phyloP scores from a whole-genome alignment of 1,139 yeast species.

The Kodamaea fungicola region DNA sequence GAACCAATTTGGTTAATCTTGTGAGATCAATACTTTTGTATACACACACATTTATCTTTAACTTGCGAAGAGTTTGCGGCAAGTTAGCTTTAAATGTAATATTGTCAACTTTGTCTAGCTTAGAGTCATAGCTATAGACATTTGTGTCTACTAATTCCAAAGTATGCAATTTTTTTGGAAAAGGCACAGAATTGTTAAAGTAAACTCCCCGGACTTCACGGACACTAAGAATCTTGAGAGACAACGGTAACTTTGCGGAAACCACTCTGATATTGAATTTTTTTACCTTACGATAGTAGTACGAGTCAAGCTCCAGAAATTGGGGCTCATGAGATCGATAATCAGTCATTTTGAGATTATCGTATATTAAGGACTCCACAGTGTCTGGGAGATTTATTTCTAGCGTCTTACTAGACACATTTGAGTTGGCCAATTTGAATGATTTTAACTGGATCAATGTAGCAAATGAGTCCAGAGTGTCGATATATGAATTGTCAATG shows the following conservation, averaged over 20 bases:
- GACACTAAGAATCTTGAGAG: background rate
- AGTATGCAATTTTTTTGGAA: background rate
- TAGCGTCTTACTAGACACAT: background rate
- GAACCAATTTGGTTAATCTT: background rate
- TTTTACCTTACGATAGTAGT: background rate
- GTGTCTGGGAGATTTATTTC: background rate
- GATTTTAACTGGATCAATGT: background rate
- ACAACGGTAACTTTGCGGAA: background rate
- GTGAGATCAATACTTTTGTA: background rate
- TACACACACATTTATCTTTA: background rate
- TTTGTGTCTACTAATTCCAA: slow-evolving; percentile 1
- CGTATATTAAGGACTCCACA: background rate
- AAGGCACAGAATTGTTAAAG: background rate
- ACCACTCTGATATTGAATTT: background rate
- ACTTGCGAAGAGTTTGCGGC: background rate
- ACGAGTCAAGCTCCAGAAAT: background rate
- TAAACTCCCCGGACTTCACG: background rate
- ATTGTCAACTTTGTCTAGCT: background rate
- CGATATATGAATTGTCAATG: background rate
- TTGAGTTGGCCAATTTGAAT: background rate
- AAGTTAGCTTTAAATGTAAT: background rate
- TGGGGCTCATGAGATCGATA: background rate
- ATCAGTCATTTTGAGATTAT: background rate
- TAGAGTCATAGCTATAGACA: background rate
- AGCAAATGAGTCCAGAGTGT: background rate